Percentiles rank a stretch among this genome's conserved stretches.
phyloP scores from a whole-genome alignment of 2,329 filamentous ascomycete species.

The Penicillium sp. region DNA sequence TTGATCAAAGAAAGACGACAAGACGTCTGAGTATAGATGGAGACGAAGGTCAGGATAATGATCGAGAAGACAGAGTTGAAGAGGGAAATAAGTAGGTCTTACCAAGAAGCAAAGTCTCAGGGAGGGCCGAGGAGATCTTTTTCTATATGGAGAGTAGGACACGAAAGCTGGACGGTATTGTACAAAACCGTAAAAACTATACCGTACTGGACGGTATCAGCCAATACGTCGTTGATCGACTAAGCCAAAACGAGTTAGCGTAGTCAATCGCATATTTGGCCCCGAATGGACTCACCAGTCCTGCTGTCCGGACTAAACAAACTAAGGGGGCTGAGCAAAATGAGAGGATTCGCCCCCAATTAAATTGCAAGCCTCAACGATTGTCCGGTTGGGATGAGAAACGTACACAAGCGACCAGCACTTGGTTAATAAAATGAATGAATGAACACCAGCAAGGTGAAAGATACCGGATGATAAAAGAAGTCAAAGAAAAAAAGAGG shows the following conservation, averaged over 20 bases:
- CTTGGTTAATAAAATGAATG: background rate
- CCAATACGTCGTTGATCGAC: conserved; percentile 2
- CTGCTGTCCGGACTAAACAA: background rate
- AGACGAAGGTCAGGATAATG: background rate
- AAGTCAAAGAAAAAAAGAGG: background rate
- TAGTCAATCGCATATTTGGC: background rate
- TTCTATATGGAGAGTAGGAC: conserved; percentile 10
- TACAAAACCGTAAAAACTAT: conserved; percentile 5
- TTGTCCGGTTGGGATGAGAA: background rate
- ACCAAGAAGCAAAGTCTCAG: conserved; percentile 9
- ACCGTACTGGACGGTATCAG: conserved; percentile 14
- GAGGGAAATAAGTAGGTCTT: conserved; percentile 10
- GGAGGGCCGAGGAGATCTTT: conserved; percentile 14
- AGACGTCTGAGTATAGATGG: background rate
- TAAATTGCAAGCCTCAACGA: background rate
- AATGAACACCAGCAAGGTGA: background rate
- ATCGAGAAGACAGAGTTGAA: background rate
- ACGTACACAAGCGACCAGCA: conserved; percentile 4
- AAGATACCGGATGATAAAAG: background rate
- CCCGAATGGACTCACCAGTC: conserved; percentile 2
- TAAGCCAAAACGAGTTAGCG: background rate
- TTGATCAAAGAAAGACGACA: background rate
- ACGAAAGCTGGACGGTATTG: conserved; percentile 6
- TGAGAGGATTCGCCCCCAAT: background rate
- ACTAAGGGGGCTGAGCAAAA: conserved; percentile 1